Percentiles rank a stretch among this genome's conserved stretches.
These are phyloP conservation scores for Fusarium sp. DNA, from an alignment of 2,329 filamentous ascomycete species.

Conservation along the genomic window DNA sequence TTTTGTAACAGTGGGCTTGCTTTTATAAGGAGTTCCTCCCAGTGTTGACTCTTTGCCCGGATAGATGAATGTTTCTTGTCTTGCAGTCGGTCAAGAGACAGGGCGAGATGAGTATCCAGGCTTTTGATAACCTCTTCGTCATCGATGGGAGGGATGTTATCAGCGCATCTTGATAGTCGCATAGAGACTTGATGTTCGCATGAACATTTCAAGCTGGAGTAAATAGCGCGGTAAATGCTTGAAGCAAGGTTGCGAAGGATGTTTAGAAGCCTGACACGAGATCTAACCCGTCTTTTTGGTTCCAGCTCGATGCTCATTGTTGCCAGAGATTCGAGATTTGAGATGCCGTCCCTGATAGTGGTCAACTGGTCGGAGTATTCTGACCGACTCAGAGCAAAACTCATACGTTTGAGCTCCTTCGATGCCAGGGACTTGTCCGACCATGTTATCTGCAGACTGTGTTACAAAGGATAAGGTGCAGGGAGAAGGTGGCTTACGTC, in stretches of 20 bases:
- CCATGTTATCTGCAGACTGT: neutral
- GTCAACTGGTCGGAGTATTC: neutral
- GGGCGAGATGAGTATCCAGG: neutral
- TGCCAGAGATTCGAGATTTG: constrained; percentile 2
- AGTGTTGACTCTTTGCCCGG: neutral
- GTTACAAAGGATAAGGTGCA: neutral
- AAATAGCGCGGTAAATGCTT: constrained; percentile 8
- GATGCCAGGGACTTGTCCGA: neutral
- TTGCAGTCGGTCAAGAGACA: neutral
- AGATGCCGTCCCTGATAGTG: constrained; percentile 2
- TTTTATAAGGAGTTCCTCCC: neutral
- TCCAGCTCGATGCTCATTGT: neutral
- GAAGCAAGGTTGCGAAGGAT: neutral
- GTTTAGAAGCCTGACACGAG: neutral
- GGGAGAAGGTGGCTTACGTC: neutral
- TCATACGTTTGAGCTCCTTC: neutral
- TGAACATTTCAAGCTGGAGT: constrained; percentile 8
- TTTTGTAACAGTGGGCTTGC: neutral
- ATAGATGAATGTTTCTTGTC: neutral
- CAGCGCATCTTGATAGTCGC: neutral
- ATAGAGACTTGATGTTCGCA: neutral
- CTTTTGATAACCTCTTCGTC: constrained; percentile 2
- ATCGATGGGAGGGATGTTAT: neutral
- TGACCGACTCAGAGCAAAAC: neutral
- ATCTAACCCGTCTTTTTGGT: neutral